Base-by-base conservation (phyloP, 179 eudicot species). In the Pouteria campechiana region DNA sequence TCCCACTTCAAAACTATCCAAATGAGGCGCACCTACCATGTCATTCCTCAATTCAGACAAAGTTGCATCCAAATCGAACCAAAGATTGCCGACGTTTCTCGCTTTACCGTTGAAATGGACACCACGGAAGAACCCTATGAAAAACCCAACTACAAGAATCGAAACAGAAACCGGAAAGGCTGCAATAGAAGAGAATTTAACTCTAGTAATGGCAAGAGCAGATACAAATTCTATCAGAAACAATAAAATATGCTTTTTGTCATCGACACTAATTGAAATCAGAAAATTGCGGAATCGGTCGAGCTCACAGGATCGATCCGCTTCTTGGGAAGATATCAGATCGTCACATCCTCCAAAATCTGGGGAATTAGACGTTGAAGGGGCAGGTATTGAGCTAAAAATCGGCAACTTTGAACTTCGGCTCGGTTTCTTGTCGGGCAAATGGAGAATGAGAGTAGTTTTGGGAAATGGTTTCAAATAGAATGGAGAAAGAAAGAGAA, bases 191-290 rank as follows among this genome's bases (percentile, higher is more conserved):
- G 98, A 82, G 58, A 81, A 76, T 63, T 76, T 76, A 32, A 90
- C 67, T 64, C 98, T 81, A 68, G 90, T 76, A 73, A 90, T 38
- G 3, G 72, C 93, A 50, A 90, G 57, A 10, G 93, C 98, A 63
- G 83, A 72, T 14, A 76, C 61, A 66, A 89, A 85, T 17, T 95
- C 97, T 12, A 89, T 37, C 4, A 81, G 19, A 60, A 81, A 84
- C 46, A 81, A 67, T 76, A 78, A 57, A 3, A 65, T 50, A 46
- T 81, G 81, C 67, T 68, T 89, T 29, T 52, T 78, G 57, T 89
- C 81, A 57, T 68, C 72, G 41, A 85, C 60, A 42, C 97, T 95
- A 12, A 76, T 22, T 7, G 69, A 72, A 55, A 44, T 44, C 2
- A 85, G 39, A 29, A 80, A 48, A 41, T 48, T 73, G 22, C 52